Evolutionary conservation across 164 flowering plant species (phyloP).

Genomic region (Buxus sempervirens): DNA sequence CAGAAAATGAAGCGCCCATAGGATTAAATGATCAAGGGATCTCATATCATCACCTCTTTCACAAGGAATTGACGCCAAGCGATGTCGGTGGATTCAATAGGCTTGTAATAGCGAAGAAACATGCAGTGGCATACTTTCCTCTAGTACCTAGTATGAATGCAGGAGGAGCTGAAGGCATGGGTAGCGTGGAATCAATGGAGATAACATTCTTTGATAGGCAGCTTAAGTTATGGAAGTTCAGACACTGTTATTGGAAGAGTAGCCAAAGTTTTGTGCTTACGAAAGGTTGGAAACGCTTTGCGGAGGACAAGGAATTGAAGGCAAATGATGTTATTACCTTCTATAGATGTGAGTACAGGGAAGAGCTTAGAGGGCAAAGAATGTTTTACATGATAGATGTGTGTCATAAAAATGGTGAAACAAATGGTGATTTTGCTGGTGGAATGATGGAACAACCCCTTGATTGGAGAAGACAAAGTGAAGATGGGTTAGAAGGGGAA

Average conservation of each 20-base stretch:
- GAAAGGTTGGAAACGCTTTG: constrained; percentile 17
- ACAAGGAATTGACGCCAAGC: constrained; percentile 13
- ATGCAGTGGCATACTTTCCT: constrained; percentile 16
- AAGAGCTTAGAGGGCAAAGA: background rate
- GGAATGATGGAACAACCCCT: too few relatives aligned
- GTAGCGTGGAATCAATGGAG: background rate
- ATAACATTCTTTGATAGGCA: background rate
- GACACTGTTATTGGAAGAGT: constrained; percentile 12
- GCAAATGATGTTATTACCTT: constrained; percentile 2
- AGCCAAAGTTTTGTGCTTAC: constrained; percentile 11
- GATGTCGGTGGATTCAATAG: constrained; percentile 16
- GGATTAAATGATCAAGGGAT: background rate
- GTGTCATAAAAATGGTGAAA: too few relatives aligned
- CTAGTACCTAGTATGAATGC: background rate
- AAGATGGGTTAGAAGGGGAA: background rate
- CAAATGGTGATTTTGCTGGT: too few relatives aligned
- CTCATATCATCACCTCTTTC: constrained; percentile 7
- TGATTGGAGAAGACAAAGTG: too few relatives aligned
- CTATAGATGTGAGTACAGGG: background rate
- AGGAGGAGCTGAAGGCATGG: background rate
- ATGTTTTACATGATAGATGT: too few relatives aligned
- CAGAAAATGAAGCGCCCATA: background rate
- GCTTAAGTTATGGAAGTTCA: constrained; percentile 12
- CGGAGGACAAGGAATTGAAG: constrained; percentile 4
- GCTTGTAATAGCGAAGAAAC: constrained; percentile 15